Evolutionary conservation across 345 rosid species (phyloP).

Genomic region (Syzygium jambos): DNA sequence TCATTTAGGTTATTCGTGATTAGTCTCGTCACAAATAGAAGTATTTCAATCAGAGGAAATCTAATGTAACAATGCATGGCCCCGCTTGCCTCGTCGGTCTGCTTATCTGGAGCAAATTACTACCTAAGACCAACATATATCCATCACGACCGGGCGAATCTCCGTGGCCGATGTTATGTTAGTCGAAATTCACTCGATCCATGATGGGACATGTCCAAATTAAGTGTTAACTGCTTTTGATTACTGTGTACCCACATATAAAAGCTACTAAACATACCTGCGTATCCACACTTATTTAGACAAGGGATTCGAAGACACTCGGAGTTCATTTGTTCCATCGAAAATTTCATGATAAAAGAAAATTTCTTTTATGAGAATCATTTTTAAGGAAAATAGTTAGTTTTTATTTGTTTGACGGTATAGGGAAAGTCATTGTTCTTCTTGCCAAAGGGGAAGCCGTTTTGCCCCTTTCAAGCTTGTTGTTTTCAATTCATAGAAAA

Average conservation of each 20-base stretch:
- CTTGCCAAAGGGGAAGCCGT: neutral
- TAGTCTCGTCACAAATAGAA: neutral
- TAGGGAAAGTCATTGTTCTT: neutral
- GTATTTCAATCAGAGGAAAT: neutral
- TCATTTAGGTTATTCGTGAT: neutral
- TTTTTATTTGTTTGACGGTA: neutral
- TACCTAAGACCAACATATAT: neutral
- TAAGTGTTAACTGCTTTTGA: neutral
- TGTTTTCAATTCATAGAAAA: too few species aligned
- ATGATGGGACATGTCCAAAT: neutral
- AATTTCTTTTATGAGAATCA: neutral
- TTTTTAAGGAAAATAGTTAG: neutral
- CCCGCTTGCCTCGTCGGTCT: neutral
- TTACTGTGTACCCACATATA: neutral
- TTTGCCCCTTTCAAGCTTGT: fast-evolving
- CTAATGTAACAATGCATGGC: neutral
- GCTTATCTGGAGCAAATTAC: neutral
- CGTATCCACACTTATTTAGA: neutral
- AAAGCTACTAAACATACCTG: neutral
- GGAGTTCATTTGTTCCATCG: neutral
- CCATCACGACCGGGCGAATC: neutral
- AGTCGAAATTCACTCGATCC: neutral
- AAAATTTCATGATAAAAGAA: neutral
- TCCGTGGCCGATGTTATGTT: neutral
- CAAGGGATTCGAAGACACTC: neutral